phyloP scores from a whole-genome alignment of 1,284 basidiomycete species.

The Marasmius fiardii region DNA sequence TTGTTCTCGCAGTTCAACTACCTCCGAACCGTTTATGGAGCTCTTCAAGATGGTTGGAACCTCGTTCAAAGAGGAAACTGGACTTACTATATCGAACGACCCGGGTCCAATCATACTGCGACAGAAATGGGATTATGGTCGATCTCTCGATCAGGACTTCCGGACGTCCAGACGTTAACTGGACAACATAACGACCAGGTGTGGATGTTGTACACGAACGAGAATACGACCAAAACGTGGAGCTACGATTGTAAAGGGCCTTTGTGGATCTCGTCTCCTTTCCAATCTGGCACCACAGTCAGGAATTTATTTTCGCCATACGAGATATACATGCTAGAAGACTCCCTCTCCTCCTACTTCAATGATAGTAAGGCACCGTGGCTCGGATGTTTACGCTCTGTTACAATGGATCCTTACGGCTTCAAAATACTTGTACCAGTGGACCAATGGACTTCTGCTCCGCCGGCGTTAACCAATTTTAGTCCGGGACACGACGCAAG shows the following conservation, averaged over 20 bases:
- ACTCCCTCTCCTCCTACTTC: constrained; percentile 61
- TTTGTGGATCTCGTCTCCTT: constrained; percentile 80
- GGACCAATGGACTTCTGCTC: constrained; percentile 63
- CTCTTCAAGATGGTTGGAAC: constrained; percentile 82
- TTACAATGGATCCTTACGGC: constrained; percentile 72
- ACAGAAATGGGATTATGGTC: constrained; percentile 90
- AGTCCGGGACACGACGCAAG: constrained; percentile 83
- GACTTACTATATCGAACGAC: constrained; percentile 73
- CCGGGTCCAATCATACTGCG: constrained; percentile 75
- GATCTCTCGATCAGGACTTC: constrained; percentile 62
- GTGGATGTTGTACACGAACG: constrained; percentile 83
- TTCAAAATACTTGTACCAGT: constrained; percentile 80
- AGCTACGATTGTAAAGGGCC: constrained; percentile 52
- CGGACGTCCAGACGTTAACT: constrained; percentile 49
- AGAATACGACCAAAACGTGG: constrained; percentile 71
- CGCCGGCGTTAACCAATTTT: constrained; percentile 76
- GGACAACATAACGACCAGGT: constrained; percentile 63
- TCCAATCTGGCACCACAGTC: constrained; percentile 52
- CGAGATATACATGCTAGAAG: constrained; percentile 66
- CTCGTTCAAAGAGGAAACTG: constrained; percentile 79
- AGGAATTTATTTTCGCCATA: constrained; percentile 82
- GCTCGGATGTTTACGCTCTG: constrained; percentile 64
- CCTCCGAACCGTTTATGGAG: constrained; percentile 64
- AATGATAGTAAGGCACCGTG: constrained; percentile 56
- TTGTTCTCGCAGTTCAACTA: constrained; percentile 71